phyloP scores from a whole-genome alignment of 2,329 filamentous ascomycete species.

The Aquanectria penicillioides region DNA sequence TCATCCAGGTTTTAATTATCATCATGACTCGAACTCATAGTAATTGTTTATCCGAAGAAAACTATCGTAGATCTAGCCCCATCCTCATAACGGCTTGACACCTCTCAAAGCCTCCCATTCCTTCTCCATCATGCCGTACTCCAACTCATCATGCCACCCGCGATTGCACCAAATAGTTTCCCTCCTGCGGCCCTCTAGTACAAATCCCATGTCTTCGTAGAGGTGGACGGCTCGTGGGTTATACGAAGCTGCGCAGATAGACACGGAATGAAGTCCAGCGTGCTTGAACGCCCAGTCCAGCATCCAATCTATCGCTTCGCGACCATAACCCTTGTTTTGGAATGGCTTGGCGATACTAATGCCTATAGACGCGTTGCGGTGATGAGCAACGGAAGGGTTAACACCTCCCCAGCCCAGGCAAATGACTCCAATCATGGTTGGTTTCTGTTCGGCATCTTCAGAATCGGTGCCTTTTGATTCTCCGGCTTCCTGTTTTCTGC shows the following conservation, averaged over 20 bases:
- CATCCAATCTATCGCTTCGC: slow-evolving; percentile 57
- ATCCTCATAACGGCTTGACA: neutral
- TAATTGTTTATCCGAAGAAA: too few species aligned
- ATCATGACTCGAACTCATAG: too few species aligned
- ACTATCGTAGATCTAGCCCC: too few species aligned
- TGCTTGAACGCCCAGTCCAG: slow-evolving; percentile 56
- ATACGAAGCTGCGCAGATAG: slow-evolving; percentile 52
- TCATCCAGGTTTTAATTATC: too few species aligned
- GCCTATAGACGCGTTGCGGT: slow-evolving; percentile 42
- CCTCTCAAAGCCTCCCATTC: slow-evolving; percentile 48
- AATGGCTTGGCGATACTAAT: slow-evolving; percentile 47
- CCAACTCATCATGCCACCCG: slow-evolving; percentile 49
- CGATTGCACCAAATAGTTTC: slow-evolving; percentile 56
- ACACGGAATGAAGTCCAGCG: slow-evolving; percentile 55
- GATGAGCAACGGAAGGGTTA: slow-evolving; percentile 8
- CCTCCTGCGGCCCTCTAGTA: slow-evolving; percentile 52
- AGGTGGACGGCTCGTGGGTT: slow-evolving; percentile 54
- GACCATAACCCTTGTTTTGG: slow-evolving; percentile 55
- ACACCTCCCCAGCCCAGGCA: slow-evolving; percentile 26
- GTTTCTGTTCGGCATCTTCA: neutral
- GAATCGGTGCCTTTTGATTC: neutral
- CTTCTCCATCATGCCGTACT: slow-evolving; percentile 50
- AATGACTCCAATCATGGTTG: slow-evolving; percentile 27
- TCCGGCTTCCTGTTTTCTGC: neutral
- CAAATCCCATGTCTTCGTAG: slow-evolving; percentile 57